Evolutionary conservation across 495 filamentous ascomycete species (phyloP).

Genomic region (Hyaloscypha finlandica): DNA sequence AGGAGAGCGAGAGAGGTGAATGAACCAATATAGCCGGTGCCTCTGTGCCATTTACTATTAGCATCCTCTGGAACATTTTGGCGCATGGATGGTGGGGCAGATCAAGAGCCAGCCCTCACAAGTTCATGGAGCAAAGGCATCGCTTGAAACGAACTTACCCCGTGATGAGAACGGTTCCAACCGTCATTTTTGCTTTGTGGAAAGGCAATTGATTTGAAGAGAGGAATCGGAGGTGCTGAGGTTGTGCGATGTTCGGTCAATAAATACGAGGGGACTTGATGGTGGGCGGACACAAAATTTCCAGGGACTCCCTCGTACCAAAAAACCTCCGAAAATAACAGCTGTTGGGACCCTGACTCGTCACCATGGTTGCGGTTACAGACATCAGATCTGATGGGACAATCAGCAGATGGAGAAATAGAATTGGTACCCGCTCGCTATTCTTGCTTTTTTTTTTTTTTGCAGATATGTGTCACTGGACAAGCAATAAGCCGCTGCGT

Average conservation of each 20-base stretch:
- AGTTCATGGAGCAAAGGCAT: neutral
- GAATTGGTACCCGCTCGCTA: neutral
- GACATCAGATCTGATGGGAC: neutral
- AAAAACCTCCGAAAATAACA: neutral
- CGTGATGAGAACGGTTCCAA: constrained; percentile 85
- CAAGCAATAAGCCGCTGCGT: neutral
- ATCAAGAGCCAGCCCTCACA: neutral
- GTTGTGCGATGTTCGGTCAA: neutral
- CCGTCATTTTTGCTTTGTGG: constrained; percentile 53
- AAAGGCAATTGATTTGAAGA: neutral
- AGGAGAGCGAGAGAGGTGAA: constrained; percentile 93
- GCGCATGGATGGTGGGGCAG: constrained; percentile 18
- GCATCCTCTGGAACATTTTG: constrained; percentile 14
- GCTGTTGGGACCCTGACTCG: neutral
- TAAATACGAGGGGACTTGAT: neutral
- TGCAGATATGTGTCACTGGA: neutral
- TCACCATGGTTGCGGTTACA: neutral
- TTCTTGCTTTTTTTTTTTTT: neutral
- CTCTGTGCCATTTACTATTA: constrained; percentile 54
- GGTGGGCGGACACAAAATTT: neutral
- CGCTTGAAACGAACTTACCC: constrained; percentile 61
- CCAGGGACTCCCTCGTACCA: neutral
- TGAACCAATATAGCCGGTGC: constrained; percentile 97
- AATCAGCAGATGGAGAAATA: neutral
- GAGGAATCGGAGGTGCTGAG: neutral